A percentile compares a stretch with the other conserved stretches of the same genome.
These are phyloP conservation scores for Macrotyloma uniflorum DNA, from an alignment of 306 rosid species.

Conservation along the genomic window DNA sequence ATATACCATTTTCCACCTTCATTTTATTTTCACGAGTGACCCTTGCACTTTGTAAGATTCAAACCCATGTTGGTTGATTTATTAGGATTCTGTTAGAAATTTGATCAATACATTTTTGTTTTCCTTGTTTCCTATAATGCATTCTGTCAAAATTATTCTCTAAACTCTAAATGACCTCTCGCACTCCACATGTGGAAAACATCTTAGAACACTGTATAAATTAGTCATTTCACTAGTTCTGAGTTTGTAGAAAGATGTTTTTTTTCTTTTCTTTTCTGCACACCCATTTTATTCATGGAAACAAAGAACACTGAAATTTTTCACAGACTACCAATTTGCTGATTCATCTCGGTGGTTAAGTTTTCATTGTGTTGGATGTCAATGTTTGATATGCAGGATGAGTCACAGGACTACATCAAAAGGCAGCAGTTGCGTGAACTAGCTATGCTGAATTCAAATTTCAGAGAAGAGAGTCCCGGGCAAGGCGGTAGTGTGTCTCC, in stretches of 20 bases:
- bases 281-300: conserved; percentile 29
- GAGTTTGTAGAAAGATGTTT: not conserved
- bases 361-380: conserved; percentile 15
- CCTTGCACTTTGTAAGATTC: conserved; percentile 17
- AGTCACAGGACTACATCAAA: conserved; percentile 79
- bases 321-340: not conserved
- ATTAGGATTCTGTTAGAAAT: not conserved
- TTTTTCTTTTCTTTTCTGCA: not conserved
- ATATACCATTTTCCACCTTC: not conserved
- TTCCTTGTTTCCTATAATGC: not conserved
- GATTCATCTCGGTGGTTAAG: not conserved
- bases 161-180: not conserved
- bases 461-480: conserved; percentile 91
- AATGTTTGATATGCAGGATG: conserved; percentile 63
- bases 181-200: not conserved
- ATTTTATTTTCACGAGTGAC: not conserved
- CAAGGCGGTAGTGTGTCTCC: conserved; percentile 88
- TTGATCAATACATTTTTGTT: not conserved
- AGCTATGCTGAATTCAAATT: conserved; percentile 83
- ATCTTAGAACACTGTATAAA: conserved; percentile 3
- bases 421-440: conserved; percentile 90
- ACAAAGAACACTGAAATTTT: not conserved
- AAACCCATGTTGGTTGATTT: conserved; percentile 8
- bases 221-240: not conserved
- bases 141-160: not conserved